Evolutionary conservation across 129 eudicot species (phyloP).

Genomic region (Saussurea involucrata): DNA sequence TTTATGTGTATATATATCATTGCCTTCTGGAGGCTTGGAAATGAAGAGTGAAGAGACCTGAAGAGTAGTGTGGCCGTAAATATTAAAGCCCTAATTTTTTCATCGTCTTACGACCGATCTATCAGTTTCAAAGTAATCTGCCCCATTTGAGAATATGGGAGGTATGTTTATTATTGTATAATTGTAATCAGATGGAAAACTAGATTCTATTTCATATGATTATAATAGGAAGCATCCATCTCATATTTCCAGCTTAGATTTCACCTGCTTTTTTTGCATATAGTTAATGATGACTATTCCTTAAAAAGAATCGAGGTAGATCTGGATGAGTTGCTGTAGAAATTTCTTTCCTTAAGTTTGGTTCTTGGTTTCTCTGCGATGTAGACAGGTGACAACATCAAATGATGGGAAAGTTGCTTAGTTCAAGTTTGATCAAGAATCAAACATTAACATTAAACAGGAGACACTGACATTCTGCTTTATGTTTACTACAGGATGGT

Average conservation of each 20-base stretch:
- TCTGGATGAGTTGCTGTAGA: not conserved
- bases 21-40: slow-evolving; percentile 8
- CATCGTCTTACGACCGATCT: slow-evolving; percentile 1
- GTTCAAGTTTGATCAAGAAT: slow-evolving; percentile 13
- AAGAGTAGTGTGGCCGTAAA: not conserved
- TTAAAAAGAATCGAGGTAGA: slow-evolving; percentile 9
- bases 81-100: not conserved
- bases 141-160: slow-evolving; percentile 23
- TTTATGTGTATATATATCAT: not conserved
- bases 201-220: slow-evolving; percentile 7
- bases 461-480: not conserved
- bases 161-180: slow-evolving; percentile 22
- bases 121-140: slow-evolving; percentile 3
- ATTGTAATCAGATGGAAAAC: slow-evolving; percentile 1
- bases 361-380: not conserved
- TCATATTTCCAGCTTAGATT: not conserved
- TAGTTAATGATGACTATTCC: not conserved
- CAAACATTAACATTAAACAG: not conserved
- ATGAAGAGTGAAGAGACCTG: slow-evolving; percentile 10
- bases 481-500: not conserved
- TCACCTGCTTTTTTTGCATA: not conserved
- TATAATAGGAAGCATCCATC: slow-evolving; percentile 1
- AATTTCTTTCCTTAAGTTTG: not conserved
- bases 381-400: not conserved
- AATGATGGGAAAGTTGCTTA: not conserved